Percentiles rank a stretch among this genome's conserved stretches.
phyloP scores from a whole-genome alignment of 2,329 filamentous ascomycete genomes.

The Aspergillus viridinutans region DNA sequence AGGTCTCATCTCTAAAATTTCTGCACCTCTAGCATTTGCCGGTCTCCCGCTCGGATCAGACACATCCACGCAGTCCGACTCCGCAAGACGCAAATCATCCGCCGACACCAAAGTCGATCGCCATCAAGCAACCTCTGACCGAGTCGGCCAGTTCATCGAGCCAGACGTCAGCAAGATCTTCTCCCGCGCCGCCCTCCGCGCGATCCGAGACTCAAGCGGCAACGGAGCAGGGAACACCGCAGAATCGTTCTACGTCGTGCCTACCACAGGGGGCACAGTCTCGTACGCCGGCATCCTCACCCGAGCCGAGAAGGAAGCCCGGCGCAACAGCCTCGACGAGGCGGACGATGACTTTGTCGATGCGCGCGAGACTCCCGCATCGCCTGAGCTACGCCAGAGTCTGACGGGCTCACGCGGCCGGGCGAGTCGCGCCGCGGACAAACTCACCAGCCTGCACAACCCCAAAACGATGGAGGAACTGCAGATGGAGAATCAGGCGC shows the following conservation, averaged over 20 bases:
- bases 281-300: slow-evolving; percentile 87
- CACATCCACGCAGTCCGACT: slow-evolving; percentile 24
- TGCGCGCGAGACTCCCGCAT: slow-evolving; percentile 64
- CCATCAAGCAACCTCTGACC: slow-evolving; percentile 38
- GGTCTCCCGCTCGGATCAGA: slow-evolving; percentile 71
- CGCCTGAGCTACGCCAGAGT: slow-evolving; percentile 44
- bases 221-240: slow-evolving; percentile 54
- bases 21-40: slow-evolving; percentile 86
- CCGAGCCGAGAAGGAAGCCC: slow-evolving; percentile 43
- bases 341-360: slow-evolving; percentile 87
- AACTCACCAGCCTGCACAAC: slow-evolving; percentile 33
- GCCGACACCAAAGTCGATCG: slow-evolving; percentile 36
- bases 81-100: slow-evolving; percentile 28
- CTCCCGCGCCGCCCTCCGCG: slow-evolving; percentile 76
- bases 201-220: slow-evolving; percentile 64
- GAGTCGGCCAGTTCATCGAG: slow-evolving; percentile 45
- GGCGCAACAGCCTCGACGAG: slow-evolving; percentile 52
- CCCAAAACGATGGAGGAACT: slow-evolving; percentile 79
- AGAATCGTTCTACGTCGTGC: slow-evolving; percentile 89
- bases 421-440: slow-evolving; percentile 17
- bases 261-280: slow-evolving; percentile 82
- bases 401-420: slow-evolving; percentile 38
- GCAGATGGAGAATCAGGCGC: slow-evolving; percentile 77
- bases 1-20: slow-evolving; percentile 79
- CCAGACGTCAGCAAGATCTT: slow-evolving; percentile 81